These are phyloP conservation scores for Micractinium conductrix DNA, from an alignment of 139 green algal genomes.

Conservation along the genomic window DNA sequence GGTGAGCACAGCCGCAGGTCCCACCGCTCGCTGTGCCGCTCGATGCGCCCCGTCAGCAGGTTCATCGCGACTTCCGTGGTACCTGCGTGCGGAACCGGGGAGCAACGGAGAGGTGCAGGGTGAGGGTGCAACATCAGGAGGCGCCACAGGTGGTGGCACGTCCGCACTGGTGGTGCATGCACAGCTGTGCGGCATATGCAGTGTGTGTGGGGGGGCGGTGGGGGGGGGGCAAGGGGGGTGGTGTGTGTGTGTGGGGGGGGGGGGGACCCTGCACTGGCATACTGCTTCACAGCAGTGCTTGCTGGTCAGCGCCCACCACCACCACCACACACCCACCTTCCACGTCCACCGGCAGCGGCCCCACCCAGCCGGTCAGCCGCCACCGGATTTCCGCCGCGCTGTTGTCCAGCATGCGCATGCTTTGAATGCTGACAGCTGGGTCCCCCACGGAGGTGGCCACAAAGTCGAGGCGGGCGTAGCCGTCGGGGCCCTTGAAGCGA, in stretches of 20 bases:
- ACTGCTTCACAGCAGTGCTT: no score
- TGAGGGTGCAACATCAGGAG: not conserved
- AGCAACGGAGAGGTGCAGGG: not conserved
- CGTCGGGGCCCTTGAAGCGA: conserved; percentile 58
- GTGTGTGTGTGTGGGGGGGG: no score
- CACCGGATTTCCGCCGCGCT: conserved; percentile 56
- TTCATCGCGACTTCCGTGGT: conserved; percentile 62
- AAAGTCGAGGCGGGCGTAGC: conserved; percentile 58
- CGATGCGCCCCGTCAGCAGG: conserved; percentile 76
- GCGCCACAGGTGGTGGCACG: no score
- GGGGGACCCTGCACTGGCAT: no score
- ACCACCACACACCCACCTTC: not conserved
- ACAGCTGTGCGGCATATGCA: not conserved
- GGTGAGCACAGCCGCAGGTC: conserved; percentile 49
- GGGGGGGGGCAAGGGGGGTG: no score
- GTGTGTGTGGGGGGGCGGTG: not conserved
- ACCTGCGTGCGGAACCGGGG: conserved; percentile 26
- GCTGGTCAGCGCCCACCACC: no score
- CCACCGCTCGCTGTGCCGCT: conserved; percentile 62
- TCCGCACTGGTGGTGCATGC: no score
- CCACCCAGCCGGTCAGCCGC: conserved; percentile 52
- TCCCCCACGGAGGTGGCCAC: conserved; percentile 24
- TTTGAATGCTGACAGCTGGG: conserved; percentile 33
- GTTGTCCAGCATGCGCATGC: conserved; percentile 69
- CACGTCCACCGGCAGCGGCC: conserved; percentile 39